These are phyloP conservation scores for Phytophthora chlamydospora DNA, from an alignment of 352 stramenopile genomes.

Conservation along the genomic window DNA sequence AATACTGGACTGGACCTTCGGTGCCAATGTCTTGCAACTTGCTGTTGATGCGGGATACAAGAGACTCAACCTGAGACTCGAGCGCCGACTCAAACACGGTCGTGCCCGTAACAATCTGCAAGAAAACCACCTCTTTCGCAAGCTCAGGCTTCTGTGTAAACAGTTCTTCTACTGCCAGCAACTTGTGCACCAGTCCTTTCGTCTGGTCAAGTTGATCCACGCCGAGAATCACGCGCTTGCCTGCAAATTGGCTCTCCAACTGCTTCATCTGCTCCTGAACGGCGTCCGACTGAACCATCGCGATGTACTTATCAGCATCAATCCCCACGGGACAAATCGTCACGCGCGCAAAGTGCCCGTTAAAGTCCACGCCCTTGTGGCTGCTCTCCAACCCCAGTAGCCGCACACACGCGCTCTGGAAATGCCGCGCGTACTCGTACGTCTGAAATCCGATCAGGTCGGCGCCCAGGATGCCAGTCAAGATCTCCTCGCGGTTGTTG, in stretches of 20 bases:
- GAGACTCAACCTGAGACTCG: conserved; percentile 86
- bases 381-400: conserved; percentile 89
- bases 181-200: conserved; percentile 91
- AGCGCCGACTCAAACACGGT: conserved; percentile 67
- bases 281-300: conserved; percentile 58
- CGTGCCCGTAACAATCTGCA: conserved; percentile 91
- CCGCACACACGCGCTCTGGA: conserved; percentile 85
- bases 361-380: conserved; percentile 89
- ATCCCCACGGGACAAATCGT: conserved; percentile 90
- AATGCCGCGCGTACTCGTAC: conserved; percentile 91
- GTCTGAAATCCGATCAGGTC: conserved; percentile 93
- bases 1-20: conserved; percentile 89
- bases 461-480: conserved; percentile 87
- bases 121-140: conserved; percentile 93
- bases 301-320: conserved; percentile 81
- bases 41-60: conserved; percentile 93
- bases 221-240: conserved; percentile 85
- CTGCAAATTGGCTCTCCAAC: conserved; percentile 71
- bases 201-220: conserved; percentile 89
- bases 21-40: conserved; percentile 90
- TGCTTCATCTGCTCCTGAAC: conserved; percentile 74
- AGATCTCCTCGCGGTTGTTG: conserved; percentile 86
- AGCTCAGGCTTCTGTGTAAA: conserved; percentile 90
- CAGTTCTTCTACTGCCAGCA: conserved; percentile 90
- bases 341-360: conserved; percentile 88